These are phyloP conservation scores for Vitis amurensis DNA, from an alignment of 164 flowering plant species.

Conservation along the genomic window DNA sequence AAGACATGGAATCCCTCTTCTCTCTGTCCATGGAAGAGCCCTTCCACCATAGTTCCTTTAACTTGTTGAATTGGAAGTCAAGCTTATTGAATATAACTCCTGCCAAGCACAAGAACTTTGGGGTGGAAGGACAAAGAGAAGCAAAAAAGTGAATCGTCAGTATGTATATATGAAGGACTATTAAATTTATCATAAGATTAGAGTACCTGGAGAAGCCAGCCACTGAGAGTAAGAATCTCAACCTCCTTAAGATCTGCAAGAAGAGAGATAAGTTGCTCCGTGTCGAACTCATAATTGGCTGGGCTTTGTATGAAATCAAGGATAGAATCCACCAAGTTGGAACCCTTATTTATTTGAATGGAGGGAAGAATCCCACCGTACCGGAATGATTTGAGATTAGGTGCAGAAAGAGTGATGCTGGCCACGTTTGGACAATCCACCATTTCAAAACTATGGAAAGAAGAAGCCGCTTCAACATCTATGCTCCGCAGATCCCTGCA, in stretches of 20 bases:
- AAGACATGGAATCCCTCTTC: slow-evolving; percentile 8
- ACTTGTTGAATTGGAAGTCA: slow-evolving; percentile 2
- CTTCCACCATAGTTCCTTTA: slow-evolving; percentile 19
- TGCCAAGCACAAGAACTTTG: slow-evolving; percentile 6
- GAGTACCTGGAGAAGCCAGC: slow-evolving; percentile 16
- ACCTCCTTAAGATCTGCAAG: not conserved
- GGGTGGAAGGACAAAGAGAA: not conserved
- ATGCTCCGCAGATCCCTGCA: not conserved
- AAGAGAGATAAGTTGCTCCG: no score
- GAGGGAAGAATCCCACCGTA: slow-evolving; percentile 7
- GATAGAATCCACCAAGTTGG: slow-evolving; percentile 9
- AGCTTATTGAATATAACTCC: slow-evolving; percentile 7
- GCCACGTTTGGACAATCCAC: slow-evolving; percentile 9
- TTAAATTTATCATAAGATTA: not conserved
- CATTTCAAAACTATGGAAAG: no score
- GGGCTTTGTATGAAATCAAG: slow-evolving; percentile 13
- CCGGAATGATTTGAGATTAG: not conserved
- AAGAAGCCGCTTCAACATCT: no score
- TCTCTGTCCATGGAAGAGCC: not conserved
- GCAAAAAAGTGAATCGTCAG: not conserved
- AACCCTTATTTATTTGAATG: not conserved
- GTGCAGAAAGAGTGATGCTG: no score
- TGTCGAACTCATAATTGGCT: not conserved
- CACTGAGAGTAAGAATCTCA: slow-evolving; percentile 7
- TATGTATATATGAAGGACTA: not conserved